Evolutionary conservation across 306 rosid genomes (phyloP), one percentile per base, ranked within the genome.

Genomic region (Luffa acutangula): DNA sequence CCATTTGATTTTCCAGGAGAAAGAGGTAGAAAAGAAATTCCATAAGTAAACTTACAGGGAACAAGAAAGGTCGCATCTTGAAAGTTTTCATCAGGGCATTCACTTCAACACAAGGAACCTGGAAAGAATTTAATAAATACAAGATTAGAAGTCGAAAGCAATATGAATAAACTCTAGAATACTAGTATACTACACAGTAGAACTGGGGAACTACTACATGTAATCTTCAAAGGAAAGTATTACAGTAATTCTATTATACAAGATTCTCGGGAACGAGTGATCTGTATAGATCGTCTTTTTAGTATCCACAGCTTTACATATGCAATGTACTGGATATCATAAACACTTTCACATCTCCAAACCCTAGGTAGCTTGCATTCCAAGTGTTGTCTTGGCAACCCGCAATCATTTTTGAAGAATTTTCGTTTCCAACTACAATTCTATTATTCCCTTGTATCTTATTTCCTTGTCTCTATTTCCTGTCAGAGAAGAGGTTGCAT

Each of bases 41-140:
- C 70, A 71, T 78, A 57, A 75, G 81, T 59, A 82, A 54, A 81
- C 88, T 43, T 91, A 95, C 98, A 66, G 98, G 97, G 87, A 95
- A 91, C 80, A 86, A 79, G 81, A 89, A 90, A 82, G 97, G 93
- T 84, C 79, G 86, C 93, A 90, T 91, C 88, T 89, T 91, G 89
- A 95, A 92, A 86, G 98, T 95, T 80, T 80, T 89, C 97, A 95
- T 92, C 89, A 95, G 83, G 63, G 96, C 83, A 88, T 95, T 95
- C 81, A 90, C 97, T 89, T 95, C 98, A 78, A 95, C 97, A 12
- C 89, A 81, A 60, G 93, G 91, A 83, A 92, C 98, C 98, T 95
- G 90, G 62, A 83, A 86, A 84, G 66, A 81, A 62, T 80, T 75
- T 63, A 87, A 75, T 37, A 52, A 78, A 53, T 41, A 52, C 48